These are phyloP conservation scores for Ophiosphaerella herpotricha DNA, from an alignment of 2,329 filamentous ascomycete genomes.

Conservation along the genomic window DNA sequence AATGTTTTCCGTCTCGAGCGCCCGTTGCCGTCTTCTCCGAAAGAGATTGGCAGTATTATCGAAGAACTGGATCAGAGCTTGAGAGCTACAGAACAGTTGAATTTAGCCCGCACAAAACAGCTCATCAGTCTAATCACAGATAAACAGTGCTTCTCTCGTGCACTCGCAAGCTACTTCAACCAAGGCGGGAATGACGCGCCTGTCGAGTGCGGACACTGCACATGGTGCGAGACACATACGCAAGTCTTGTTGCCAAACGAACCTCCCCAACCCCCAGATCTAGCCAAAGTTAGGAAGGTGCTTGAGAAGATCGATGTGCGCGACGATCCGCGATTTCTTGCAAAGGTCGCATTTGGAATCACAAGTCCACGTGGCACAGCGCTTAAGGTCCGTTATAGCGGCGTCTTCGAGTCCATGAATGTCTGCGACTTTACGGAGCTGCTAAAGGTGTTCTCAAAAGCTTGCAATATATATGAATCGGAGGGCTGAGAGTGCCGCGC, in stretches of 20 bases:
- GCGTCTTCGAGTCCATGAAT: constrained; percentile 59
- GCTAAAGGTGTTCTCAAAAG: constrained; percentile 16
- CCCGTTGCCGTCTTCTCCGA: constrained; percentile 49
- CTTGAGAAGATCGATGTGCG: constrained; percentile 53
- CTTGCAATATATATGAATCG: constrained; percentile 7
- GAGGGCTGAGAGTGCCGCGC: neutral
- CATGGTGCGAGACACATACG: constrained; percentile 48
- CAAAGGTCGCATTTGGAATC: constrained; percentile 66
- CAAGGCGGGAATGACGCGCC: constrained; percentile 46
- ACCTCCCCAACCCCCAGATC: constrained; percentile 48
- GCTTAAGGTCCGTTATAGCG: constrained; percentile 53
- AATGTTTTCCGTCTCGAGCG: constrained; percentile 60
- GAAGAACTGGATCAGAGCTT: constrained; percentile 58
- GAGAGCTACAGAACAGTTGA: constrained; percentile 58
- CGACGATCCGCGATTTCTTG: constrained; percentile 64
- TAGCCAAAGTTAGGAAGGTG: constrained; percentile 49
- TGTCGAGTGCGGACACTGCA: constrained; percentile 61
- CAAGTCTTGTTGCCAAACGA: constrained; percentile 46
- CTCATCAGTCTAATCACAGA: constrained; percentile 61
- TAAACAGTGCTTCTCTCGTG: constrained; percentile 56
- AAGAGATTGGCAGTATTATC: constrained; percentile 53
- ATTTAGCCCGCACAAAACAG: constrained; percentile 56
- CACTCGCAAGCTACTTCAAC: constrained; percentile 63
- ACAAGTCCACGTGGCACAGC: constrained; percentile 59
- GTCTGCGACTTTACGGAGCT: constrained; percentile 58